Conservation (phyloP, 148 eudicot species). For the Rhododendron griersonianum region DNA sequence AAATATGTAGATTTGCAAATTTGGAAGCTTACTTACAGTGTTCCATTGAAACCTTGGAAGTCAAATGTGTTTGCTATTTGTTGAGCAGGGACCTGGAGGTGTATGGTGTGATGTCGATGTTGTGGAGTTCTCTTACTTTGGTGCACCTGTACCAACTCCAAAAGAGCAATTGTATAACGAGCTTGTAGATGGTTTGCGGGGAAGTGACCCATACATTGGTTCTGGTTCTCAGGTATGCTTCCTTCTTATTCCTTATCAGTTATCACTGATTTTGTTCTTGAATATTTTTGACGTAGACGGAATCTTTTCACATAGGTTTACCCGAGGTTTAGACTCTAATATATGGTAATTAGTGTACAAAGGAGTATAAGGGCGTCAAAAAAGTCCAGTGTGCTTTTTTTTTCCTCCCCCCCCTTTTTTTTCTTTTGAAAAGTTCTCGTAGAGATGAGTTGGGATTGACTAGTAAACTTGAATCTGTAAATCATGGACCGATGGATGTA, state of each 20-base stretch:
- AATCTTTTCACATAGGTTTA: background rate
- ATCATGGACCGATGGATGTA: background rate
- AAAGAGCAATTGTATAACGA: conserved; percentile 55
- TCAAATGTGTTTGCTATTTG: background rate
- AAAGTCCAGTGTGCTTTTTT: no score
- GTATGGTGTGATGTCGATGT: conserved; percentile 78
- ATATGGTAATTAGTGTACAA: no score
- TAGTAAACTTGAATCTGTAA: background rate
- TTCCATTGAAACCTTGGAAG: background rate
- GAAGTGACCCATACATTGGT: conserved; percentile 63
- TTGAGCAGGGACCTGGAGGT: conserved; percentile 66
- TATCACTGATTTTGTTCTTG: background rate
- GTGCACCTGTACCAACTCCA: conserved; percentile 62
- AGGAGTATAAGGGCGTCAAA: no score
- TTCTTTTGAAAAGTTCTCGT: background rate
- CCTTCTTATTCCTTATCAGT: background rate
- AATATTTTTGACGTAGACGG: background rate
- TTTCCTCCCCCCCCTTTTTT: no score
- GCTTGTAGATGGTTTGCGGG: conserved; percentile 65
- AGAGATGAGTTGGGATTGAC: background rate
- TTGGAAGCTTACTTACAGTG: background rate
- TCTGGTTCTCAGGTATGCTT: conserved; percentile 63
- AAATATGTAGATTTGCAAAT: no score
- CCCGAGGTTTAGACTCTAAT: background rate
- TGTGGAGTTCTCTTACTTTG: conserved; percentile 60